Percentiles rank a stretch among this genome's conserved stretches.
These are phyloP conservation scores for Plasmopara muralis DNA, from an alignment of 352 stramenopile species.

Conservation along the genomic window DNA sequence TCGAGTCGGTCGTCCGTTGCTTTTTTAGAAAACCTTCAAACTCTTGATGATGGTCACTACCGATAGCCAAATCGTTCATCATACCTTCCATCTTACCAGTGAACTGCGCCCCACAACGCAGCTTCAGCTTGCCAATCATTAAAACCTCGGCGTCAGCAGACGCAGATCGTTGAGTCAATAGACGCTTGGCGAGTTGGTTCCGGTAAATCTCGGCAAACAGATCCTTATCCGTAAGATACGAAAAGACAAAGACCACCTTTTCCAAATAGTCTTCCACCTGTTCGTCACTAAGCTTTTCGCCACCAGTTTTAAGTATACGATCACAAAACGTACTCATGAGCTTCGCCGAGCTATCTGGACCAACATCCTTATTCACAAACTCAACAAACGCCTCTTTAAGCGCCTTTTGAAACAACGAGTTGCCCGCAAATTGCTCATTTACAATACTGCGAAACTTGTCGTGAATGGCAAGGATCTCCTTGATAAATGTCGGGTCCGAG, in stretches of 20 bases:
- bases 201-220: conserved; percentile 98
- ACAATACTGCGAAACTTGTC: conserved; percentile 98
- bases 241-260: conserved; percentile 98
- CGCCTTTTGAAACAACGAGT: conserved; percentile 98
- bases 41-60: conserved; percentile 94
- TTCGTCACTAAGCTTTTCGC: conserved; percentile 96
- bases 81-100: conserved; percentile 99
- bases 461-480: conserved; percentile 95
- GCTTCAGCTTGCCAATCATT: conserved; percentile 99
- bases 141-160: conserved; percentile 96
- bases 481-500: conserved; percentile 96
- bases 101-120: conserved; percentile 98
- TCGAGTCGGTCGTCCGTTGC: conserved; percentile 54
- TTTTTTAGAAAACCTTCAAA: conserved; percentile 93
- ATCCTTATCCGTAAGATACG: conserved; percentile 99
- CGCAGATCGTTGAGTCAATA: conserved; percentile 97
- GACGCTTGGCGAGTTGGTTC: conserved; percentile 97
- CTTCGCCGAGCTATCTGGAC: conserved; percentile 95
- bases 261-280: conserved; percentile 96
- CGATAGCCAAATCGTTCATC: conserved; percentile 98
- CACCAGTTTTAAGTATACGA: conserved; percentile 96
- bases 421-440: conserved; percentile 94
- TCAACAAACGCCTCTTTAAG: conserved; percentile 99
- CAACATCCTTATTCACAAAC: conserved; percentile 99
- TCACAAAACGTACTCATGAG: conserved; percentile 99